Base-by-base conservation (phyloP, 306 rosid species). In the Casuarina equisetifolia region DNA sequence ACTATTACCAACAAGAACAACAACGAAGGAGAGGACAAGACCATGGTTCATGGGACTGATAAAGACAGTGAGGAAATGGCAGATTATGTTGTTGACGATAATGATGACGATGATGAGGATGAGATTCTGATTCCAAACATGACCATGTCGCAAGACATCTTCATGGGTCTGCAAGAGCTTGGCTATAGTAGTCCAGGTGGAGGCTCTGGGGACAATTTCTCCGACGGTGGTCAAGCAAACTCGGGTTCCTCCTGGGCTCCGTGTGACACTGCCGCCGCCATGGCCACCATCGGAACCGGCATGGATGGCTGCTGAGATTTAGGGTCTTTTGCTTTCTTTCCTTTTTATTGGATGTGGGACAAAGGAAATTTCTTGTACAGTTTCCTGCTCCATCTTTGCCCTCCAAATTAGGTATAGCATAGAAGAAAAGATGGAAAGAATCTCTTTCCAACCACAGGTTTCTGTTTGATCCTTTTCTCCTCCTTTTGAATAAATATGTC, bases 101-200 rank as follows among this genome's bases (percentile, higher is more conserved):
- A 72, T 0, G 74, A 70, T 3, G 75, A 78, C 4, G 76, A 83
- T 0, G 80, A 49, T 44, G 54, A 78, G 0, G 85, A 81, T 4
- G 83, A 71, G 9, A 44, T 85, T 81, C 50, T 85, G 74, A 79
- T 92, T 20, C 89, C 91, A 0, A 87, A 87, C 63, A 61, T 81
- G 69, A 54, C 64, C 19, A 38, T 84, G 81, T 68, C 77, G 15
- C 88, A 88, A 2, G 83, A 85, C 10, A 82, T 86, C 49, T 86
- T 85, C 72, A 11, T 77, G 45, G 84, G 87, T 5, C 12, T 59
- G 19, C 69, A 74, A 44, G 72, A 76, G 42, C 8, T 87, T 15
- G 85, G 71, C 4, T 40, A 62, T 19, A 66, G 55, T 32, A 70
- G 75, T 50, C 61, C 49, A 0, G 32, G 6, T 3, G 59, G 44